Percentiles rank a stretch among this genome's conserved stretches.
These are phyloP conservation scores for Ampelomyces quisqualis DNA, from an alignment of 2,329 filamentous ascomycete species.

Conservation along the genomic window DNA sequence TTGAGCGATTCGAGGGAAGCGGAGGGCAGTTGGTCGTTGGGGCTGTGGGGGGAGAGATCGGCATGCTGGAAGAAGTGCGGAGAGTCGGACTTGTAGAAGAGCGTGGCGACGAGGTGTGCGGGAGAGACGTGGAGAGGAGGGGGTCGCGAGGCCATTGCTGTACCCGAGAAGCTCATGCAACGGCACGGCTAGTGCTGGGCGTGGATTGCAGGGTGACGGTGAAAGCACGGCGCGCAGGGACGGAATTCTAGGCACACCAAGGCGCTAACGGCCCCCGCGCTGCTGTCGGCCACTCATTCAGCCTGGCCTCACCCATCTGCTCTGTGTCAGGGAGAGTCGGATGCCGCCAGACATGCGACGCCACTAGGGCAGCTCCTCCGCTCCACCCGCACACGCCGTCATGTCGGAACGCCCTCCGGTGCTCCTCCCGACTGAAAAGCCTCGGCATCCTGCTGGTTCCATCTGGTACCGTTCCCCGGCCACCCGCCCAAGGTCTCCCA, in stretches of 20 bases:
- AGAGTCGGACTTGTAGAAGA: conserved; percentile 42
- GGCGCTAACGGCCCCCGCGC: conserved; percentile 5
- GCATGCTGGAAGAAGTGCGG: conserved; percentile 49
- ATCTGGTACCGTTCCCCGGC: no score
- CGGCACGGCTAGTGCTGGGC: not conserved
- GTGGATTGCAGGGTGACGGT: conserved; percentile 5
- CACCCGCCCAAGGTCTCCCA: no score
- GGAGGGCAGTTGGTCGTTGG: conserved; percentile 33
- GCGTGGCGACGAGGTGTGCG: conserved; percentile 38
- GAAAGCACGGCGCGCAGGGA: conserved; percentile 8
- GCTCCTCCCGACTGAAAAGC: no score
- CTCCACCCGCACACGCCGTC: not conserved
- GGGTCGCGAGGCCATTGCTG: conserved; percentile 19
- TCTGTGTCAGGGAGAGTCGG: no score
- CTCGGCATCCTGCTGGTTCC: no score
- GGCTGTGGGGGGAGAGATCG: conserved; percentile 46
- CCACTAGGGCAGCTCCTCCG: not conserved
- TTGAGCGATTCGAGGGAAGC: conserved; percentile 38
- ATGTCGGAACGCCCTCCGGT: not conserved
- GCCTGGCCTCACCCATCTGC: no score
- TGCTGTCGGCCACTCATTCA: no score
- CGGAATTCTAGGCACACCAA: not conserved
- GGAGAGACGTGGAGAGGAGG: conserved; percentile 22
- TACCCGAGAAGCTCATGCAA: not conserved
- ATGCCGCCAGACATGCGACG: no score